Evolutionary conservation across 2,329 filamentous ascomycete species (phyloP).

Genomic region (Cladosporium sp.): DNA sequence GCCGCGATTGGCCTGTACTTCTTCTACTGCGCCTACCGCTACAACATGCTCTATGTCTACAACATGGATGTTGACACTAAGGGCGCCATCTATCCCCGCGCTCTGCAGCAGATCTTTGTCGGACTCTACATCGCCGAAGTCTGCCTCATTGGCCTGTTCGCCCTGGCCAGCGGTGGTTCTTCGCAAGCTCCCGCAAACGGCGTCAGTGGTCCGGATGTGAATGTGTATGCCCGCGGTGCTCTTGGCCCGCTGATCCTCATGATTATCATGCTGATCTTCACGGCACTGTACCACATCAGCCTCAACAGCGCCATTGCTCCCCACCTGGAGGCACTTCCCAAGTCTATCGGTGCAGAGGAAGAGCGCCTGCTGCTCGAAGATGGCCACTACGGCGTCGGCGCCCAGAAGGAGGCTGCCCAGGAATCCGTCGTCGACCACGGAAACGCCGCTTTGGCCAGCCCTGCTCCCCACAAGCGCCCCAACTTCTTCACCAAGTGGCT

Average conservation of each 20-base stretch:
- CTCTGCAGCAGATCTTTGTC: conserved; percentile 77
- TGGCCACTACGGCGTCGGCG: conserved; percentile 22
- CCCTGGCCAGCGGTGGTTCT: conserved; percentile 55
- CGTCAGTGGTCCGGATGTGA: background rate
- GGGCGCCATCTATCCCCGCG: conserved; percentile 81
- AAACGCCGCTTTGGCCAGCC: conserved; percentile 20
- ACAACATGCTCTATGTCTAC: conserved; percentile 85
- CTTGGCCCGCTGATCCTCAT: conserved; percentile 70
- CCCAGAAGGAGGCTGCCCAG: conserved; percentile 20
- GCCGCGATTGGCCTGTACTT: conserved; percentile 72
- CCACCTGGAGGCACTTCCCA: conserved; percentile 71
- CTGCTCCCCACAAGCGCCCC: conserved; percentile 45
- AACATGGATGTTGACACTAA: conserved; percentile 81
- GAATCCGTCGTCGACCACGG: conserved; percentile 20
- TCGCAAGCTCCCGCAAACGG: conserved; percentile 10
- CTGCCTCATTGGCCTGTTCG: conserved; percentile 81
- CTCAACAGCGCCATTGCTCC: conserved; percentile 71
- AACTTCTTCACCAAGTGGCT: conserved; percentile 65
- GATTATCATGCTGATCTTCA: conserved; percentile 71
- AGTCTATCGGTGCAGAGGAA: conserved; percentile 36
- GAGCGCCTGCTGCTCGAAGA: conserved; percentile 31
- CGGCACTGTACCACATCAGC: conserved; percentile 68
- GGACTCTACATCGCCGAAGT: conserved; percentile 80
- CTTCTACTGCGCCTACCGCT: conserved; percentile 84
- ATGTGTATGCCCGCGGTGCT: conserved; percentile 20